Evolutionary conservation across 2,329 filamentous ascomycete species (phyloP), one percentile per base, ranked within the genome.

Genomic region (Paraconiothyrium brasiliense): DNA sequence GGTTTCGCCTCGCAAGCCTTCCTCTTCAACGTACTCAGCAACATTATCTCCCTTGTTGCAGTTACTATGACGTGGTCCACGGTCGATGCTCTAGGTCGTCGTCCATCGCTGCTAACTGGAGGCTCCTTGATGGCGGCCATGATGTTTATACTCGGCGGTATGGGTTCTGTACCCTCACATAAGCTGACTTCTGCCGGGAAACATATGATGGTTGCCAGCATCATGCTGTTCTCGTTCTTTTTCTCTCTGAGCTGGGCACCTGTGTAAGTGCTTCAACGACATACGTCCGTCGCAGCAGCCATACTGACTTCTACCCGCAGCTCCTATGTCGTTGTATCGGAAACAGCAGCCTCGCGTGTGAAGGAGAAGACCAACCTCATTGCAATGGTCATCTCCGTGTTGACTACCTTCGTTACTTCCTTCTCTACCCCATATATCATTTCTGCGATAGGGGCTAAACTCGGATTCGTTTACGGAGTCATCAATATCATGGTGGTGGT

Each of bases 361-460:
- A 50, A 50, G 20, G 47, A 50, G n/a, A 50, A 50, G 14, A 50
- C n/a, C 8, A 54, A 54, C 20, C 20, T 37, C 9, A 24, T 54
- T 32, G 32, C 50, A 39, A 51, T 43, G 35, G 34, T 58, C 48
- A 35, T 50, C 24, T 58, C 57, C 22, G 47, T 52, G 20, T 30
- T 54, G 22, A 47, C 48, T 27, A 54, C 48, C 7, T 58, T 58
- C 32, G 16, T 51, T n/a, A 51, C 48, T 37, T 44, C 57, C 2
- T 58, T 58, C 35, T 27, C 47, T 2, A 46, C 48, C 16, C 35
- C 48, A n/a, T 54, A 54, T 10, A 30, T 52, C 24, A 50, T 52
- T 27, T 16, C 16, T 22, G 41, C 41, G 4, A 22, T 20, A 4
- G 16, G n/a, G 4, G 41, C 41, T 22, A 44, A 44, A 16, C 13